phyloP scores from a whole-genome alignment of 2,329 filamentous ascomycete species.

The Fusarium nematophilum region DNA sequence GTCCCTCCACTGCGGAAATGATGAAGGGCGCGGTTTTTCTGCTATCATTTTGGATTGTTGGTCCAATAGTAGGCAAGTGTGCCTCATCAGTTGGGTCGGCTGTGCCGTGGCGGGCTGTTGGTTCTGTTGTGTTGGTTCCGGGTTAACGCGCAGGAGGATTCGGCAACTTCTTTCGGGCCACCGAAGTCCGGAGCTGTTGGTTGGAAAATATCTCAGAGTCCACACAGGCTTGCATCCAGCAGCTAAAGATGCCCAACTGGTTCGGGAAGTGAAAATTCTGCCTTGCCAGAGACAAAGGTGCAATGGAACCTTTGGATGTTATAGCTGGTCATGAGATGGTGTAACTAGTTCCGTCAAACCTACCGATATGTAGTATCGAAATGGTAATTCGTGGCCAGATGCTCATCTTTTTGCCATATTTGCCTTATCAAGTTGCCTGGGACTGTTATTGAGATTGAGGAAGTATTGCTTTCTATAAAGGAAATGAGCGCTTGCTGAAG shows the following conservation, averaged over 20 bases:
- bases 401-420: not conserved
- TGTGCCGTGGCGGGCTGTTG: no score
- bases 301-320: no score
- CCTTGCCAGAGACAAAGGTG: no score
- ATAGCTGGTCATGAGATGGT: no score
- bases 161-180: no score
- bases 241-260: no score
- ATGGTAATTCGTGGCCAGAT: not conserved
- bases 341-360: not conserved
- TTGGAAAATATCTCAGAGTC: slow-evolving; percentile 1
- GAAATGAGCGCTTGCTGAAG: no score
- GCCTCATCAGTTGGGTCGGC: not conserved
- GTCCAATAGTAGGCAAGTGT: not conserved
- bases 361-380: not conserved
- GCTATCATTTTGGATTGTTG: not conserved
- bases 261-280: no score
- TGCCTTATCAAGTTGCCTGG: no score
- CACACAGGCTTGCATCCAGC: no score
- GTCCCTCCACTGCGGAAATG: not conserved
- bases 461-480: no score
- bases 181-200: not conserved
- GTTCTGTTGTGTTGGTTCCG: slow-evolving; percentile 14
- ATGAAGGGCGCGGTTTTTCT: not conserved
- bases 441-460: no score
- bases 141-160: not conserved